Conservation (phyloP, 345 rosid species). For the Euphorbia tirucalli region DNA sequence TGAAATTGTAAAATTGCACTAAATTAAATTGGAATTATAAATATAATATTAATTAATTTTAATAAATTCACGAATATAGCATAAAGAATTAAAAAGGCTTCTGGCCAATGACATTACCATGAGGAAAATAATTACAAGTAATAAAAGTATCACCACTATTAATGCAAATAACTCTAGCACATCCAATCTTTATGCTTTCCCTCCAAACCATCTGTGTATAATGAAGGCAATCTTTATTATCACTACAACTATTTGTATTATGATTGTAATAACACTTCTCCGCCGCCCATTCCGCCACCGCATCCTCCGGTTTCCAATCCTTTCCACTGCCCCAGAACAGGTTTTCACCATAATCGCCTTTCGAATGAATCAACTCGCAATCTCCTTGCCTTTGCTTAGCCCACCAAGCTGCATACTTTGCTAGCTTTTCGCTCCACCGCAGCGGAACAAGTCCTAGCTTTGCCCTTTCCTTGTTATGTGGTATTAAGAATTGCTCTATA, state of each 20-base stretch:
- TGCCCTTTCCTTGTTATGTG: constrained; percentile 47
- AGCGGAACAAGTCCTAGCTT: constrained; percentile 51
- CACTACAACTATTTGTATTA: constrained; percentile 39
- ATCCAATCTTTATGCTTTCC: constrained; percentile 50
- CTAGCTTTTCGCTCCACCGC: constrained; percentile 54
- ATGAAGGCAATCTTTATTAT: constrained; percentile 45
- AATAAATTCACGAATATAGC: too few relatives aligned
- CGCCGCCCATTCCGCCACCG: constrained; percentile 54
- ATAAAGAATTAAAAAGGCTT: constrained; percentile 54
- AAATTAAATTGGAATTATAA: too few relatives aligned
- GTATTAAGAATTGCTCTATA: constrained; percentile 36
- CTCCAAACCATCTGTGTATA: constrained; percentile 72
- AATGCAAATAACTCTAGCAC: constrained; percentile 42
- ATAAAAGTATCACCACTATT: constrained; percentile 52
- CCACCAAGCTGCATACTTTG: constrained; percentile 45
- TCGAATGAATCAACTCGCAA: constrained; percentile 51
- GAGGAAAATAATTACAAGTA: constrained; percentile 61
- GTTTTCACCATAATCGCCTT: constrained; percentile 55
- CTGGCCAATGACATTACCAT: constrained; percentile 57
- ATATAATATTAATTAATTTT: too few relatives aligned
- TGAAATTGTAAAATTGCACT: too few relatives aligned
- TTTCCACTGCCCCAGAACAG: constrained; percentile 62
- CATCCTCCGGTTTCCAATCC: constrained; percentile 45
- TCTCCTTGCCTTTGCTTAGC: constrained; percentile 38
- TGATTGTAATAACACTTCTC: constrained; percentile 45